These are phyloP conservation scores for Triticum monococcum DNA, from an alignment of 176 grass and related monocot genomes.

Conservation along the genomic window DNA sequence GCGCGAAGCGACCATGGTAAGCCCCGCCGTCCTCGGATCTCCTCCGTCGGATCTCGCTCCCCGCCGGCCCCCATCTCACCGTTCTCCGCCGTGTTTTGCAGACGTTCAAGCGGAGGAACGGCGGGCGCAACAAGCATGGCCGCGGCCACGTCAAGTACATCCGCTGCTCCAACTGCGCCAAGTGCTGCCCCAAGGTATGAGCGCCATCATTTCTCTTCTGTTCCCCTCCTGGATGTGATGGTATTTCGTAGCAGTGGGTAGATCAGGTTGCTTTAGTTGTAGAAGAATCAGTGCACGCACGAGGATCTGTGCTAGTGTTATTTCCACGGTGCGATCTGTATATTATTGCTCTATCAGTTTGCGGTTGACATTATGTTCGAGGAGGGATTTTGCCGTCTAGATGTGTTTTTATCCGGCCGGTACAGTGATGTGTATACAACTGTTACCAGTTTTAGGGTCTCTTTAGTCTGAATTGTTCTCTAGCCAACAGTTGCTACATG, in stretches of 20 bases:
- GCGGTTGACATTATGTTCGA: neutral
- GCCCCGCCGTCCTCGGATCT: neutral
- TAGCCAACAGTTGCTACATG: no score
- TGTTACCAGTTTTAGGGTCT: no score
- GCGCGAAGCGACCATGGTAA: conserved; percentile 29
- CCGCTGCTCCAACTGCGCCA: conserved; percentile 71
- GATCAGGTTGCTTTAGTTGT: neutral
- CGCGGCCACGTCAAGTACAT: conserved; percentile 76
- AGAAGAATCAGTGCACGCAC: no score
- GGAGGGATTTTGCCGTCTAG: neutral
- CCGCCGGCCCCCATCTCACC: neutral
- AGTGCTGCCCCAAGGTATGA: conserved; percentile 66
- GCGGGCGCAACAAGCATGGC: conserved; percentile 71
- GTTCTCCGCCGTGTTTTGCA: neutral
- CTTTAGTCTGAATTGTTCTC: no score
- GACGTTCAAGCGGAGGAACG: conserved; percentile 81
- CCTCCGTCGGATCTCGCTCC: neutral
- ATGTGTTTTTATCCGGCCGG: neutral
- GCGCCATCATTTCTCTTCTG: neutral
- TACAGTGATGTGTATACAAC: neutral
- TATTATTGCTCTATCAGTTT: no score
- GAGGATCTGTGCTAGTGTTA: neutral
- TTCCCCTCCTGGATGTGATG: neutral
- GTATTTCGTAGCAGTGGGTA: neutral
- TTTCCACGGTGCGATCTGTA: neutral